Base-by-base conservation (phyloP, 441 rosid species). In the Iberis amara region DNA sequence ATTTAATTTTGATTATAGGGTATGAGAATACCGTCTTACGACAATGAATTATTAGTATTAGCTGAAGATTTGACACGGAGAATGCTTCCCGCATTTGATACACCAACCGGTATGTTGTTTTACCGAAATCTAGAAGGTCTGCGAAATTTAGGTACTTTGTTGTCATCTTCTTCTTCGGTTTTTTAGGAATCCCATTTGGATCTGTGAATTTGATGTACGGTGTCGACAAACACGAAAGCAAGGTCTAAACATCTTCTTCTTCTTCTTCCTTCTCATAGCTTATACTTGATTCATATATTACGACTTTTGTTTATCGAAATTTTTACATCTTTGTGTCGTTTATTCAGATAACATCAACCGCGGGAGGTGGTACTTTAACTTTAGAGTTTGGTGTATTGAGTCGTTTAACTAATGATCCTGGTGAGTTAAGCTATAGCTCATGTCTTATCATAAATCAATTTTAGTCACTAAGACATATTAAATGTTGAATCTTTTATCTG, bases 291-390 rank as follows among this genome's bases (percentile, higher is more conserved):
- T n/a, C n/a, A n/a, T n/a, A n/a, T n/a, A n/a, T n/a, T n/a, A n/a
- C n/a, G n/a, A 45, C 40, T 39, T 48, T 14, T 47, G 24, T 32
- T 47, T 55, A 11, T 23, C 18, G n/a, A n/a, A 13, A 36, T 18
- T 24, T 60, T 28, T 57, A 21, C 32, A 68, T 64, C 40, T 52
- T 55, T 9, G 14, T 67, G 55, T 72, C 43, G 39, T 57, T 42
- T 72, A 53, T 76, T 64, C 68, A 92, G 99, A 79, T 92, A 69
- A 92, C 99, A 40, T 89, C 97, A 52, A 89, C 99, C 9, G 99
- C 99, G 44, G 99, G 99, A 61, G 99, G 99, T 55, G 99, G 94
- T 69, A 92, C 99, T 15, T 73, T 92, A 79, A 89, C 96, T 35
- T 79, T 92, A 73, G 99, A 92, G 76, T 92, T 92, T 47, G 97